Conservation (phyloP, 1,284 basidiomycete genomes). For the Leccinum griseonigrum region DNA sequence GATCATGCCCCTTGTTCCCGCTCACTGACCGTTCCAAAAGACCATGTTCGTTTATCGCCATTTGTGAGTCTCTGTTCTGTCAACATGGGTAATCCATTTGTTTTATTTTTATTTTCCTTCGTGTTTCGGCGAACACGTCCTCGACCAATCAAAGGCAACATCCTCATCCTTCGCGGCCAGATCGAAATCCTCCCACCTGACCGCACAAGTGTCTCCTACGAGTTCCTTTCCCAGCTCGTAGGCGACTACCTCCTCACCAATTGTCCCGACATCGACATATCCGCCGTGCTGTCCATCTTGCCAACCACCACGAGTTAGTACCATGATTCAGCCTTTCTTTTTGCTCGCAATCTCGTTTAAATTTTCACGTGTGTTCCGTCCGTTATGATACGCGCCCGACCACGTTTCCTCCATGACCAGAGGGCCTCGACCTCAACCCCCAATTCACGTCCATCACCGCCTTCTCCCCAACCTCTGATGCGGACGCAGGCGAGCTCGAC, state of each 20-base stretch:
- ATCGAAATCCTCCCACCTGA: slow-evolving; percentile 66
- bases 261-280: slow-evolving; percentile 68
- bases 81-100: slow-evolving; percentile 1
- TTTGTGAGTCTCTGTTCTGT: slow-evolving; percentile 49
- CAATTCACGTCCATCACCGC: slow-evolving; percentile 66
- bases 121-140: not conserved
- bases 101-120: not conserved
- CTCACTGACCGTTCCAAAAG: slow-evolving; percentile 35
- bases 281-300: slow-evolving; percentile 77
- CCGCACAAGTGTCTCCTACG: slow-evolving; percentile 76
- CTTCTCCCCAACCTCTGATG: slow-evolving; percentile 55
- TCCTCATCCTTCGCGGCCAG: slow-evolving; percentile 75
- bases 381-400: not conserved
- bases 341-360: not conserved
- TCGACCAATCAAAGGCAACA: slow-evolving; percentile 57
- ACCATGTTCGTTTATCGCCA: slow-evolving; percentile 89
- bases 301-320: slow-evolving; percentile 73
- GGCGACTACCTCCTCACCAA: slow-evolving; percentile 76
- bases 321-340: not conserved
- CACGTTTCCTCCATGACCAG: slow-evolving; percentile 35
- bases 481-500: slow-evolving; percentile 68
- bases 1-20: not conserved
- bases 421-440: slow-evolving; percentile 86
- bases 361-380: not conserved
- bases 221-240: slow-evolving; percentile 77